Conservation (phyloP, 1,139 yeast species). For the Candida labiduridarum region DNA sequence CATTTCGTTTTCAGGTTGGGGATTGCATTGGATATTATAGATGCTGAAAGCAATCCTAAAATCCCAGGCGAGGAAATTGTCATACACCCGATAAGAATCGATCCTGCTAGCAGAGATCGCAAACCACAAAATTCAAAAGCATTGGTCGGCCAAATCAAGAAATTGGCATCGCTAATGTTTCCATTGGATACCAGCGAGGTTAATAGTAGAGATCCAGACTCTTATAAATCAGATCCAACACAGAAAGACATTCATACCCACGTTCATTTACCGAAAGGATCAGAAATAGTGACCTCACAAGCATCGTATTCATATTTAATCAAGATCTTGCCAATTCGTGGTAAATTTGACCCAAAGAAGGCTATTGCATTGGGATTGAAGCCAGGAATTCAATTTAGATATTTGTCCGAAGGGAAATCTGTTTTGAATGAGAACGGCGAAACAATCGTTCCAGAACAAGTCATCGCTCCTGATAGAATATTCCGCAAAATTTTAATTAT, state of each 20-base stretch:
- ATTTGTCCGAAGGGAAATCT: conserved; percentile 60
- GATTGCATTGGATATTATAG: conserved; percentile 52
- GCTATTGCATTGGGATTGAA: conserved; percentile 74
- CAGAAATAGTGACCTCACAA: conserved; percentile 24
- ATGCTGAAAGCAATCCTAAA: conserved; percentile 34
- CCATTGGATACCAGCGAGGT: conserved; percentile 46
- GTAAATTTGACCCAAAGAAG: conserved; percentile 67
- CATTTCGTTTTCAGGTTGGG: conserved; percentile 87
- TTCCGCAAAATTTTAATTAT: conserved; percentile 67
- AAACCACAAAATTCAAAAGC: not conserved
- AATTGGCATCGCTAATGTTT: conserved; percentile 49
- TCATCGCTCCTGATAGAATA: conserved; percentile 60
- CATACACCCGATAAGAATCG: conserved; percentile 54
- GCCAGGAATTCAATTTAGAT: conserved; percentile 60
- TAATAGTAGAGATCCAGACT: conserved; percentile 39
- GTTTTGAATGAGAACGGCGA: conserved; percentile 64
- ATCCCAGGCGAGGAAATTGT: conserved; percentile 55
- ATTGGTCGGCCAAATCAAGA: conserved; percentile 26
- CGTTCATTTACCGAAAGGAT: conserved; percentile 34
- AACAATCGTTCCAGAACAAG: conserved; percentile 67
- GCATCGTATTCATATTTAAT: conserved; percentile 59
- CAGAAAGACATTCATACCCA: conserved; percentile 49
- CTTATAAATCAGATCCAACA: conserved; percentile 43
- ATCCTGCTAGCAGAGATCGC: not conserved
- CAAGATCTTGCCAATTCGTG: conserved; percentile 68